Percentiles rank a stretch among this genome's conserved stretches.
Evolutionary conservation across 1,284 basidiomycete species (phyloP).

Genomic region (Somion occarium): DNA sequence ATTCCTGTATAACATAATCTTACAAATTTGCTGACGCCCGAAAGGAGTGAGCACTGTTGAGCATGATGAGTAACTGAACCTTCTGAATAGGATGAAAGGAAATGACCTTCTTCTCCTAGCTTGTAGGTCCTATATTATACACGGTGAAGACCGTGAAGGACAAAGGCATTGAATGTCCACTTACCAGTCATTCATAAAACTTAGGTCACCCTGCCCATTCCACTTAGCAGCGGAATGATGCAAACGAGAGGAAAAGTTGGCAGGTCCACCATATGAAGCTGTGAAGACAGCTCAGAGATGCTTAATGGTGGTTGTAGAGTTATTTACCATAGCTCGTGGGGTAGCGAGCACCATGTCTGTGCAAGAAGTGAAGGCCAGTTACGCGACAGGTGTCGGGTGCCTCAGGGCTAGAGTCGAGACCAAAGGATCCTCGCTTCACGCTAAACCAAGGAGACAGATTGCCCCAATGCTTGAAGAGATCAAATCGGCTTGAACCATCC

Average conservation of each 20-base stretch:
- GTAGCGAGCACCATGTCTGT: constrained; percentile 79
- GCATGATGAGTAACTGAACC: constrained; percentile 4
- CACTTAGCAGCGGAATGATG: constrained; percentile 50
- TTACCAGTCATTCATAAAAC: constrained; percentile 76
- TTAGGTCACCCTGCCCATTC: constrained; percentile 58
- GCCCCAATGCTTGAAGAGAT: constrained; percentile 76
- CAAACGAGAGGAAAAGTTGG: constrained; percentile 54
- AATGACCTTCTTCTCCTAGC: constrained; percentile 68
- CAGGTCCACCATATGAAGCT: constrained; percentile 67
- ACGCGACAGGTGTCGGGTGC: constrained; percentile 67
- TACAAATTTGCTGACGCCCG: constrained; percentile 76
- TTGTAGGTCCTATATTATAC: constrained; percentile 64
- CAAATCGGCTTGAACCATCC: constrained; percentile 45
- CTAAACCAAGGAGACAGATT: constrained; percentile 85
- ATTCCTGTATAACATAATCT: constrained; percentile 19
- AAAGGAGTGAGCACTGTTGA: constrained; percentile 71
- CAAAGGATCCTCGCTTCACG: constrained; percentile 63
- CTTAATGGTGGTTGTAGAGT: constrained; percentile 1
- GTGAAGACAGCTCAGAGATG: constrained; percentile 2
- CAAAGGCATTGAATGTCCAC: no score
- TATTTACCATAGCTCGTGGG: constrained; percentile 66
- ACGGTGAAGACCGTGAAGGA: no score
- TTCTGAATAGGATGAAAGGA: not conserved
- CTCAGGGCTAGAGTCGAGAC: constrained; percentile 65
- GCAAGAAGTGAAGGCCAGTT: constrained; percentile 72